Percentiles rank a stretch among this genome's conserved stretches.
These are phyloP conservation scores for Colletotrichum euphorbiae DNA, from an alignment of 2,329 filamentous ascomycete species.

Conservation along the genomic window DNA sequence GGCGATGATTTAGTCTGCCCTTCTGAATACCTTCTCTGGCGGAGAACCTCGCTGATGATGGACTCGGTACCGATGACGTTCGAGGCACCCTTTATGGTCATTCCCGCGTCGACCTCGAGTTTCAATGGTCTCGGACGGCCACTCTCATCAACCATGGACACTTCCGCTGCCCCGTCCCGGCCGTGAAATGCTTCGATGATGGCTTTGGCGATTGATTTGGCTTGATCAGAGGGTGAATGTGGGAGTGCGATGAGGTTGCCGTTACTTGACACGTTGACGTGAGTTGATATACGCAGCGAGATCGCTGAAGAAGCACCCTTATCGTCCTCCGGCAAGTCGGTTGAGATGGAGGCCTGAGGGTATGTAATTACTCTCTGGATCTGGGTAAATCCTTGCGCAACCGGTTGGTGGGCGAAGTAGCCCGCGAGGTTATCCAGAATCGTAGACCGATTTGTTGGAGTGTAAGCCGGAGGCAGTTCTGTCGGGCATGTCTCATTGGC, in stretches of 20 bases:
- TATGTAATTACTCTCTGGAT: not conserved
- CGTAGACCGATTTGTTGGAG: conserved; percentile 58
- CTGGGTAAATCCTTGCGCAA: not conserved
- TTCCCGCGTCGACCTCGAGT: conserved; percentile 58
- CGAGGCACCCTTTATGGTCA: conserved; percentile 56
- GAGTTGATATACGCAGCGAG: conserved; percentile 60
- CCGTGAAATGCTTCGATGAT: conserved; percentile 56
- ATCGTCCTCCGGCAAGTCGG: not conserved
- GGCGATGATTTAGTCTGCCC: not conserved
- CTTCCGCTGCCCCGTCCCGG: conserved; percentile 54
- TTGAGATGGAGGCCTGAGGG: not conserved
- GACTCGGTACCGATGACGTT: conserved; percentile 57
- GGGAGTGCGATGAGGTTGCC: conserved; percentile 62
- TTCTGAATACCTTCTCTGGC: conserved; percentile 33
- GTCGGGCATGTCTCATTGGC: not conserved
- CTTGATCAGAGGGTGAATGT: conserved; percentile 53
- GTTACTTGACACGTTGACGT: conserved; percentile 58
- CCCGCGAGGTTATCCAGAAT: conserved; percentile 72
- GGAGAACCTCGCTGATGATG: conserved; percentile 46
- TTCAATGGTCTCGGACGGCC: conserved; percentile 55
- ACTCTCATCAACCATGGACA: conserved; percentile 60
- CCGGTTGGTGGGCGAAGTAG: not conserved
- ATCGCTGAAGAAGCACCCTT: conserved; percentile 52
- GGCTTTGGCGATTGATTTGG: conserved; percentile 56
- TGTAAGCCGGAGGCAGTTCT: conserved; percentile 40